phyloP scores from a whole-genome alignment of 257 asterid genomes.

The Capsicum pubescens region DNA sequence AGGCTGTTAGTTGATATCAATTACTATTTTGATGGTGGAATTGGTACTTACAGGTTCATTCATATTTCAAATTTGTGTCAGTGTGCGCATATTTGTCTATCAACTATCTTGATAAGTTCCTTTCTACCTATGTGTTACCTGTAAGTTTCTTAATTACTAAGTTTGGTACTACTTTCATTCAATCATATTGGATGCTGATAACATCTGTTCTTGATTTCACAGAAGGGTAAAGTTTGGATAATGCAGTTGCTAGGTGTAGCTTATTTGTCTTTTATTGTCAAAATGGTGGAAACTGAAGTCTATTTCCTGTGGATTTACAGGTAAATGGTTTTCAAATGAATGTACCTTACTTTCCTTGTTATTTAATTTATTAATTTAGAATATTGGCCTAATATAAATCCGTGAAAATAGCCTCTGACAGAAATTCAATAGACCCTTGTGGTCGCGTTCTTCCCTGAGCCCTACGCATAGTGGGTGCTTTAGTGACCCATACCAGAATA shows the following conservation, averaged over 20 bases:
- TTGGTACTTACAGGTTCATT: conserved; percentile 39
- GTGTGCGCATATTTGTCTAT: conserved; percentile 43
- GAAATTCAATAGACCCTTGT: no score
- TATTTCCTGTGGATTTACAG: conserved; percentile 45
- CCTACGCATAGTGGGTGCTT: no score
- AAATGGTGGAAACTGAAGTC: conserved; percentile 46
- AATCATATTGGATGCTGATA: neutral
- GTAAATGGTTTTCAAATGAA: conserved; percentile 4
- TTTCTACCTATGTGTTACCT: conserved; percentile 45
- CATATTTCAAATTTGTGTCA: conserved; percentile 47
- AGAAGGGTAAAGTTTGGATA: conserved; percentile 46
- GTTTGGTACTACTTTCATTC: neutral
- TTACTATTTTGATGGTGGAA: conserved; percentile 16
- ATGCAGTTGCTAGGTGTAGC: conserved; percentile 47
- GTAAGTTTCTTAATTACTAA: conserved; percentile 35
- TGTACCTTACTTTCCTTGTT: neutral
- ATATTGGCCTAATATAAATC: neutral
- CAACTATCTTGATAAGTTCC: conserved; percentile 52
- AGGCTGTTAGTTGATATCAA: no score
- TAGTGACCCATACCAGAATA: no score
- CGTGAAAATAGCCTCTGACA: no score
- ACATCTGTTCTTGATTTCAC: conserved; percentile 17
- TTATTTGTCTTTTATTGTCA: conserved; percentile 51
- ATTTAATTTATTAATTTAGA: neutral
- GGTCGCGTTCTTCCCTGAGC: no score